Base-by-base conservation (phyloP, 163 green algal species). In the Volvox carteri region DNA sequence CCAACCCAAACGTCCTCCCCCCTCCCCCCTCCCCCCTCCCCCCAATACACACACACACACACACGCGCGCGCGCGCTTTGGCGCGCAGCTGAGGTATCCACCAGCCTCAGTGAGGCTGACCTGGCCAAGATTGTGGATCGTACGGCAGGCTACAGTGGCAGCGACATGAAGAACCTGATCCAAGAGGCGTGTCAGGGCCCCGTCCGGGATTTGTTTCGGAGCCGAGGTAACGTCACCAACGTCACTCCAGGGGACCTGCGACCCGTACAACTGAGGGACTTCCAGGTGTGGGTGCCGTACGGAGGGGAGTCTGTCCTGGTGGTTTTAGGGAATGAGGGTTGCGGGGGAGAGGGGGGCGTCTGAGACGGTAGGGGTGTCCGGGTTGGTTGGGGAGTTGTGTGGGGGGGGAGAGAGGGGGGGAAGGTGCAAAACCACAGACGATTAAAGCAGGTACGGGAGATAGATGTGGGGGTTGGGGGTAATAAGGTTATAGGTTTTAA, bases 121-220 rank as follows among this genome's bases (percentile, higher is more conserved):
- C 39, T 97, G 21, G 75, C 37, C 72, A 98, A 97, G 92, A 74
- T 97, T 28, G 95, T 98, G 65, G 84, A 79, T 42, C 94, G 92
- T 76, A 99, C 97, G 0, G 92, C 94, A 0, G 97, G 97, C 78
- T 99, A 99, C 94, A 98, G 94, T 19, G 98, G 98, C 72, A 93
- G 67, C 14, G 98, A 99, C 94, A 99, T 99, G 97, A 93, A 94
- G 79, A 88, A 88, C 50, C 83, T 88, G 8, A 97, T 99, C 33
- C 75, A 99, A 90, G 98, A 99, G 91, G 97, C 96, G 33, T 98
- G 94, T 79, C 95, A 98, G 88, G 90, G 95, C 78, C 77, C 93
- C 2, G 93, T 99, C 67, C 92, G 97, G 11, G 96, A 98, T 76
- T 93, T 25, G 88, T 97, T 86, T 87, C 87, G 83, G 19, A 58